Conservation (phyloP, 2,329 filamentous ascomycete species). For the Didymella keratinophila region DNA sequence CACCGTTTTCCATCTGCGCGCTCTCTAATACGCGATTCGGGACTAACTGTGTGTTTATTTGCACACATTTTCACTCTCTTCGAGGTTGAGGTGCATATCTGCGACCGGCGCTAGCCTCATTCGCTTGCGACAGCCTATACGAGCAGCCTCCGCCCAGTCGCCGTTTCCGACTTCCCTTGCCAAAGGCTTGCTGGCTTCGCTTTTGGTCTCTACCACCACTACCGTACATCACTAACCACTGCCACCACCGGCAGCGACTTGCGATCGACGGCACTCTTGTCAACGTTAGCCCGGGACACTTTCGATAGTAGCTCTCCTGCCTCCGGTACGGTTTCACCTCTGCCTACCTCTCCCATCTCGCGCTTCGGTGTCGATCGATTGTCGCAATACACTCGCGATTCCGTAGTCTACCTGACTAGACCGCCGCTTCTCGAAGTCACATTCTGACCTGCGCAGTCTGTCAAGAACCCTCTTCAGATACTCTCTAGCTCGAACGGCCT, state of each 20-base stretch:
- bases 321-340: slow-evolving; percentile 59
- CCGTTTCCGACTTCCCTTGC: slow-evolving; percentile 32
- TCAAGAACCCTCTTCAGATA: slow-evolving; percentile 41
- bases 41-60: slow-evolving; percentile 32
- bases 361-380: slow-evolving; percentile 42
- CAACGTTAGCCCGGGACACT: slow-evolving; percentile 82
- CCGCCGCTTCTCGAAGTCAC: slow-evolving; percentile 38
- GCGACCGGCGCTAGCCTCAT: slow-evolving; percentile 45
- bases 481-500: slow-evolving; percentile 39
- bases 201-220: slow-evolving; percentile 46
- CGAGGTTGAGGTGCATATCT: slow-evolving; percentile 32
- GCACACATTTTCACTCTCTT: slow-evolving; percentile 45
- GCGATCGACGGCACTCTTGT: slow-evolving; percentile 44
- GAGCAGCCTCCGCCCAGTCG: slow-evolving; percentile 40
- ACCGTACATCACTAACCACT: slow-evolving; percentile 34
- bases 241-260: slow-evolving; percentile 35
- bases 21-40: slow-evolving; percentile 41
- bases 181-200: slow-evolving; percentile 55
- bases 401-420: slow-evolving; percentile 40
- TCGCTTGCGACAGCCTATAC: slow-evolving; percentile 37
- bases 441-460: slow-evolving; percentile 48
- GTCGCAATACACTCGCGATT: slow-evolving; percentile 42
- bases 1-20: slow-evolving; percentile 40
- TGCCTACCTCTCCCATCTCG: slow-evolving; percentile 29
- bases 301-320: slow-evolving; percentile 97